A percentile compares a stretch with the other conserved stretches of the same genome.
Conservation (phyloP, 2,329 filamentous ascomycete genomes). For the Aspergillus udagawae region DNA sequence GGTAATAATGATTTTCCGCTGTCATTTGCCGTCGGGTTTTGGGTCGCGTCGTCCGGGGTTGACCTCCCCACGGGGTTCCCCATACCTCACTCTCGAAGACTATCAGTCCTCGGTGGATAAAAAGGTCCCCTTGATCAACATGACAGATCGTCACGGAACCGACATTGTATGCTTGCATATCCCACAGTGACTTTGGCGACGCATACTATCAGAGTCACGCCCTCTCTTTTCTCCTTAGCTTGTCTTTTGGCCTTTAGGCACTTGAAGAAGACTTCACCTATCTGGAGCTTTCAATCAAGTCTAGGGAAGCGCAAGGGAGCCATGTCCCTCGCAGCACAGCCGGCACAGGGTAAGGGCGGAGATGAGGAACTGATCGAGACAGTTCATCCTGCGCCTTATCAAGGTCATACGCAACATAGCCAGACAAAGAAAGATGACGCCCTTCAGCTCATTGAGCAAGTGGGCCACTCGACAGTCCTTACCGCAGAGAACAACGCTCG, state of each 20-base stretch:
- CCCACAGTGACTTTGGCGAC: neutral
- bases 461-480: conserved; percentile 45
- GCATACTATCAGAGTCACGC: neutral
- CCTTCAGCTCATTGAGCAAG: conserved; percentile 46
- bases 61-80: conserved; percentile 24
- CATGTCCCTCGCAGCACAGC: conserved; percentile 19
- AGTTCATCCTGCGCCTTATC: conserved; percentile 11
- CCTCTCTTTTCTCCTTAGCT: neutral
- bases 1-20: neutral
- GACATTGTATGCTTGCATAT: neutral
- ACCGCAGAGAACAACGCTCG: conserved; percentile 51
- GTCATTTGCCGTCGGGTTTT: conserved; percentile 7
- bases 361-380: conserved; percentile 27
- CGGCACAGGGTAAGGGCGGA: conserved; percentile 10
- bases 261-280: neutral
- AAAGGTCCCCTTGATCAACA: neutral
- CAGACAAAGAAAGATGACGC: conserved; percentile 43
- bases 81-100: conserved; percentile 1
- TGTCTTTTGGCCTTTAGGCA: neutral
- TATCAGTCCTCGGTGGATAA: neutral
- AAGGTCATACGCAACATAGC: neutral
- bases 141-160: neutral
- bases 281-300: neutral
- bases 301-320: conserved; percentile 2
- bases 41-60: conserved; percentile 11